Evolutionary conservation across 306 rosid species (phyloP).

Genomic region (Castanea sativa): DNA sequence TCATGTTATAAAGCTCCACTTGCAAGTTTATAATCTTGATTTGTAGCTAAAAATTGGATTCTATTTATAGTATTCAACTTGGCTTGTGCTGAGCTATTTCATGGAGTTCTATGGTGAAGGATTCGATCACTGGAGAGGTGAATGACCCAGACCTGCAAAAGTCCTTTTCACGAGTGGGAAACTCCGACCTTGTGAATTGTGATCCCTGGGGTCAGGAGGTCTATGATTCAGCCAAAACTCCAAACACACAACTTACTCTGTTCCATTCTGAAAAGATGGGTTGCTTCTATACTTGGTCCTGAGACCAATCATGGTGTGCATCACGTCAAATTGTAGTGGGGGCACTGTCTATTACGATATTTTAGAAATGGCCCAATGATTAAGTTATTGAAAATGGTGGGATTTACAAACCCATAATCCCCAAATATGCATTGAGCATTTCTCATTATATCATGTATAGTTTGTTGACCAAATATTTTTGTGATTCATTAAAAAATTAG

Average conservation of each 20-base stretch:
- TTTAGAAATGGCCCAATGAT: background rate
- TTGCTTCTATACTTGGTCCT: background rate
- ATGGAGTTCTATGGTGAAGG: background rate
- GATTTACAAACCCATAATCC: background rate
- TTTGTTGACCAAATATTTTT: background rate
- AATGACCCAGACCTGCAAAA: background rate
- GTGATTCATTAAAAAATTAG: background rate
- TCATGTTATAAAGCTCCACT: background rate
- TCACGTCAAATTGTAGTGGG: background rate
- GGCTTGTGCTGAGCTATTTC: too few species aligned
- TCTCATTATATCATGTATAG: too few species aligned
- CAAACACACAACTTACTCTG: too few species aligned
- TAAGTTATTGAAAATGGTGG: background rate
- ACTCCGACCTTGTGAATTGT: too few species aligned
- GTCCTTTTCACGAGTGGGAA: background rate
- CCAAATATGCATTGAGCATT: too few species aligned
- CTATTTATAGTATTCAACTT: background rate
- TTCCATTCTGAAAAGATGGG: too few species aligned
- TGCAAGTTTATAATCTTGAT: background rate
- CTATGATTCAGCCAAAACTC: background rate
- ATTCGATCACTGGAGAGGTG: background rate
- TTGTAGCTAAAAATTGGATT: background rate
- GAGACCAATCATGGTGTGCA: background rate
- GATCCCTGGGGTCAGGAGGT: background rate
- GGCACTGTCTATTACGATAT: background rate